These are phyloP conservation scores for Lablab purpureus DNA, from an alignment of 306 rosid genomes.

Conservation along the genomic window DNA sequence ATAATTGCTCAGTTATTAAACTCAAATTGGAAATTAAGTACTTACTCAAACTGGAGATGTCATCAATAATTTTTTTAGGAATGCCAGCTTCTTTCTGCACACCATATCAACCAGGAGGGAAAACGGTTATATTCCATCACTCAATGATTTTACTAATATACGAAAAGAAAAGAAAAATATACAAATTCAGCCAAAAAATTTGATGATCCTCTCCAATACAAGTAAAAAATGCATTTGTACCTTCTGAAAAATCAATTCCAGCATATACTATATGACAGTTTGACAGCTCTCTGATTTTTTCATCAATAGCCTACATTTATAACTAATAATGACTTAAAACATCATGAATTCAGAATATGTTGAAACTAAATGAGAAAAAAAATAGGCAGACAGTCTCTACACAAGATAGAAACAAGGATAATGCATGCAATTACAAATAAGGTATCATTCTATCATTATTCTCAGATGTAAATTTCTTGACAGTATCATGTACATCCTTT, in stretches of 20 bases:
- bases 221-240: conserved; percentile 55
- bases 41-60: conserved; percentile 95
- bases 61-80: conserved; percentile 75
- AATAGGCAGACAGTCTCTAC: conserved; percentile 15
- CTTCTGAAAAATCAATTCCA: conserved; percentile 88
- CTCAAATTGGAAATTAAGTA: conserved; percentile 37
- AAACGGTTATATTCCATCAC: conserved; percentile 12
- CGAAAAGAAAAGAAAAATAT: conserved; percentile 25
- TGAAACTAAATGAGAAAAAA: conserved; percentile 33
- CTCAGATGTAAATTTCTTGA: conserved; percentile 6
- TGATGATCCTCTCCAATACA: too few relatives aligned
- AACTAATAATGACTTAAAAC: conserved; percentile 32
- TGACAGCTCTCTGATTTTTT: conserved; percentile 93
- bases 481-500: conserved; percentile 28
- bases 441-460: neutral
- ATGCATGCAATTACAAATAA: conserved; percentile 13
- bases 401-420: conserved; percentile 40
- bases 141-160: conserved; percentile 18
- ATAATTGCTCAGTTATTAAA: conserved; percentile 22
- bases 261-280: conserved; percentile 91
- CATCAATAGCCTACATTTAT: conserved; percentile 86
- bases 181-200: conserved; percentile 1
- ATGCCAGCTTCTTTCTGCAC: conserved; percentile 92
- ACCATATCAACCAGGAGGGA: conserved; percentile 24
- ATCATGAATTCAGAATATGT: conserved; percentile 30